Evolutionary conservation across 805 yeast species (phyloP), one percentile per base, ranked within the genome.

Genomic region (Pichia gijzeniarum): DNA sequence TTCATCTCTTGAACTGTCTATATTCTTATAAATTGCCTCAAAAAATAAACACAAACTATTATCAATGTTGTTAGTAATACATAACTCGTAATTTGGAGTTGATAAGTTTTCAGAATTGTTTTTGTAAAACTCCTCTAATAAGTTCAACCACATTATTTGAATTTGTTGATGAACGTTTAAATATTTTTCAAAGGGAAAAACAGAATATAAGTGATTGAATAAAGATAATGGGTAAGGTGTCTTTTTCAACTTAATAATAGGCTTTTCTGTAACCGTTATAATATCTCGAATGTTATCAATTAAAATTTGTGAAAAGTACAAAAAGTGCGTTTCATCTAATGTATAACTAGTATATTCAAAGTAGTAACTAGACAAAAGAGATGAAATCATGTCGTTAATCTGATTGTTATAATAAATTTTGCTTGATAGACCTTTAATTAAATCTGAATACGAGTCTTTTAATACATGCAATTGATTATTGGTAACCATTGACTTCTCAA

Each of bases 341-440:
- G 49, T 41, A 17, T 50, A 41, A 31, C 47, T 47, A n/a, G 41
- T 49, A 58, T 49, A 66, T 42, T 37, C 57, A 53, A 45, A 66
- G 52, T 56, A 71, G 44, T 66, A 64, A 47, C 70, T 75, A 17
- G 72, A 53, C 35, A 81, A 64, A 14, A 89, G 68, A 48, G 85
- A 95, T 25, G 78, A 75, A 17, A 89, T 68, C 69, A 91, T 82
- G 60, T 90, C 97, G 14, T 82, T 74, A 5, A 84, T 77, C 62
- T 93, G 99, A 53, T 88, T 95, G 48, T 81, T 81, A 60, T 91
- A 91, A 56, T 89, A 89, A 12, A 81, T 75, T 60, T 89, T 95
- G 2, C 78, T 74, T 1, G 89, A 80, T 43, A 91, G 70, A 48
- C 83, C 80, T 47, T 81, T 77, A 44, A 90, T 76, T 21, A 89